phyloP scores from a whole-genome alignment of 2,329 filamentous ascomycete genomes.

The Lojkania enalia region DNA sequence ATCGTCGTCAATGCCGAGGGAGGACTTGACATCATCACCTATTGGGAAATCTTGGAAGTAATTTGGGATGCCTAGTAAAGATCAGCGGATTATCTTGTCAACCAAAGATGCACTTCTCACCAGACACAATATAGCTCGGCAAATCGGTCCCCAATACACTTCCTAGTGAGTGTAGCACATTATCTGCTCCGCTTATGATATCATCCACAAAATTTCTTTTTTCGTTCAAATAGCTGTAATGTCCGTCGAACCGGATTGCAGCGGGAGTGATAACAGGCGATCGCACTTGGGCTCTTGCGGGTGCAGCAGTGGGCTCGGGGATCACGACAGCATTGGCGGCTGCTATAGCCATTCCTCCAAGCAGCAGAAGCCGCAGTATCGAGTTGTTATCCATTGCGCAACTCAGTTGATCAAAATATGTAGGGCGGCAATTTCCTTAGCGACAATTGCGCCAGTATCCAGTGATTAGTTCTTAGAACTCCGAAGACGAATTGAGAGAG shows the following conservation, averaged over 20 bases:
- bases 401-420: too few species aligned
- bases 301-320: conserved; percentile 37
- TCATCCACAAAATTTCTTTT: conserved; percentile 38
- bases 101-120: conserved; percentile 23
- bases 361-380: conserved; percentile 15
- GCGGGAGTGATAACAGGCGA: conserved; percentile 40
- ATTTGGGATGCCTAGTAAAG: conserved; percentile 58
- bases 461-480: neutral
- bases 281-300: conserved; percentile 31
- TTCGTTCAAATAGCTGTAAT: conserved; percentile 35
- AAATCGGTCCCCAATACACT: conserved; percentile 40
- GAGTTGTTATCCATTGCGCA: too few species aligned
- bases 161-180: conserved; percentile 35
- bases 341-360: conserved; percentile 21
- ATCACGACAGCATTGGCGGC: conserved; percentile 31
- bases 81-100: neutral
- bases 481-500: neutral
- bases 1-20: conserved; percentile 61
- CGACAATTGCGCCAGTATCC: neutral
- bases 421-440: too few species aligned
- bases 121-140: conserved; percentile 43
- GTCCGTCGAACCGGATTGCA: conserved; percentile 35
- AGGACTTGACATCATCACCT: conserved; percentile 62
- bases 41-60: conserved; percentile 70
- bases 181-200: conserved; percentile 36